A percentile compares a stretch with the other conserved stretches of the same genome.
These are phyloP conservation scores for Alternaria brassicicola DNA, from an alignment of 2,329 filamentous ascomycete genomes.

Conservation along the genomic window DNA sequence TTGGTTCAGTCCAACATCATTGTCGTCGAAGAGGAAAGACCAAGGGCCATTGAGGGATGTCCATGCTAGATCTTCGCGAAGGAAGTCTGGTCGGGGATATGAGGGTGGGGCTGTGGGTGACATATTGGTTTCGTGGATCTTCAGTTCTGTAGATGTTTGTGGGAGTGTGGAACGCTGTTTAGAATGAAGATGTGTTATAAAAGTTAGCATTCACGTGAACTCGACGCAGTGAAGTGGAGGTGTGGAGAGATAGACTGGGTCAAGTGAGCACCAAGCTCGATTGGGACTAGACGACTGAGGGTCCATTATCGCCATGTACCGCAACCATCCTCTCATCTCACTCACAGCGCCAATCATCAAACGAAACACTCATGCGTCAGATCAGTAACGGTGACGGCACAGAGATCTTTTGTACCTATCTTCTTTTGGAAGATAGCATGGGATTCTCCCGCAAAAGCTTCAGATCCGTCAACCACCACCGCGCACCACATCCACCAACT, in stretches of 20 bases:
- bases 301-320: background rate
- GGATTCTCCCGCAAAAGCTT: too few species aligned
- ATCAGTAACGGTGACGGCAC: too few species aligned
- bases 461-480: background rate
- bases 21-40: conserved; percentile 70
- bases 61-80: conserved; percentile 63
- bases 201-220: conserved; percentile 15
- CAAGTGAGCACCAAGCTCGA: background rate
- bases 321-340: background rate
- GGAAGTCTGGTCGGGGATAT: conserved; percentile 71
- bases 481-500: background rate
- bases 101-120: conserved; percentile 12
- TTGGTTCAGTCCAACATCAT: conserved; percentile 61
- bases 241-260: conserved; percentile 16
- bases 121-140: background rate
- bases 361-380: background rate
- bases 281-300: background rate
- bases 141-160: background rate
- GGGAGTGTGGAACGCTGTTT: background rate
- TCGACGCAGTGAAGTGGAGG: conserved; percentile 12
- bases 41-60: conserved; percentile 66
- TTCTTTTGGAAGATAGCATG: too few species aligned
- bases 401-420: too few species aligned
- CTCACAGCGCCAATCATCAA: background rate
- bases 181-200: background rate